phyloP scores from a whole-genome alignment of 345 rosid genomes.

The Corchorus olitorius region DNA sequence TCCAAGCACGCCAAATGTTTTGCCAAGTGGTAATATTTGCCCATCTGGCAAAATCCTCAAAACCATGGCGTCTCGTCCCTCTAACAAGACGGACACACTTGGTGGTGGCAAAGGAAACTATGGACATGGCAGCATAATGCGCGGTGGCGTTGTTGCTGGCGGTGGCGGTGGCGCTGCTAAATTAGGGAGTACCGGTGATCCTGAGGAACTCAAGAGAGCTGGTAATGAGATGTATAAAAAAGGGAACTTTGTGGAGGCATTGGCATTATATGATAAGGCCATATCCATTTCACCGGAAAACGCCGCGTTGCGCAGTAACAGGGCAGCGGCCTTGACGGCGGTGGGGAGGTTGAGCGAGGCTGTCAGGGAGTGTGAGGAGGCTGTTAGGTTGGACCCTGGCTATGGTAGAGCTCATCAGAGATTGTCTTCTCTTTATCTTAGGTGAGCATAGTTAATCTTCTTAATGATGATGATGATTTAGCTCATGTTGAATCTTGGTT shows the following conservation, averaged over 20 bases:
- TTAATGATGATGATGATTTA: not conserved
- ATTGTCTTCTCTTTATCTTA: slow-evolving; percentile 73
- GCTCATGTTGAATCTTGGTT: no score
- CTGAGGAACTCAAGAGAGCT: slow-evolving; percentile 77
- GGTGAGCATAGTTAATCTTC: slow-evolving; percentile 39
- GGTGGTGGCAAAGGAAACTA: slow-evolving; percentile 81
- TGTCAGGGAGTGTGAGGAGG: slow-evolving; percentile 83
- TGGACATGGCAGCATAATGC: slow-evolving; percentile 88
- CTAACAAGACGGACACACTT: slow-evolving; percentile 57
- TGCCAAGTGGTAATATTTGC: slow-evolving; percentile 85
- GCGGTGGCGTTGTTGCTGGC: slow-evolving; percentile 36
- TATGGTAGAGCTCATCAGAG: slow-evolving; percentile 84
- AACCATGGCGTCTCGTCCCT: slow-evolving; percentile 50
- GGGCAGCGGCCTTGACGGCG: slow-evolving; percentile 86
- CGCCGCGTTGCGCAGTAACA: slow-evolving; percentile 74
- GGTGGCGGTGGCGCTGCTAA: slow-evolving; percentile 4
- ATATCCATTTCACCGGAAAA: slow-evolving; percentile 71
- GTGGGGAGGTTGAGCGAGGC: slow-evolving; percentile 75
- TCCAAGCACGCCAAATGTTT: slow-evolving; percentile 32
- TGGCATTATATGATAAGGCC: slow-evolving; percentile 74
- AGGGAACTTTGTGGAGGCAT: slow-evolving; percentile 70
- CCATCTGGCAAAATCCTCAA: slow-evolving; percentile 89
- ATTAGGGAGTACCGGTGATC: slow-evolving; percentile 38
- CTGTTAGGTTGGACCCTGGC: slow-evolving; percentile 69
- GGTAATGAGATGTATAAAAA: slow-evolving; percentile 85